Conservation (phyloP, 139 green algal genomes). For the Chlamydomonas sp. region DNA sequence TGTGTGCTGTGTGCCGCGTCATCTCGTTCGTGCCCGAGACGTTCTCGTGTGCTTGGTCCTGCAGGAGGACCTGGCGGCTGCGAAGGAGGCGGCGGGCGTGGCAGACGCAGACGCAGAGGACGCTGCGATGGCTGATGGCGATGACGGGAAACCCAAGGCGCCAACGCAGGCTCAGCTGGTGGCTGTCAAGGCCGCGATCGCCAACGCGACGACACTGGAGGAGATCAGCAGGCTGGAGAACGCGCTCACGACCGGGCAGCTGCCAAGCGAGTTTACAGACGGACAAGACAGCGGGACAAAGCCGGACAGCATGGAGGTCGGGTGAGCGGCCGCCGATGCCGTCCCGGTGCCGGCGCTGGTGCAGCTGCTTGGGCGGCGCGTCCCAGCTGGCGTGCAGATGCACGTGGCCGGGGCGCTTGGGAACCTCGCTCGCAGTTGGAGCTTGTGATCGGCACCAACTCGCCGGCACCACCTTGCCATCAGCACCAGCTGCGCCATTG, state of each 20-base stretch:
- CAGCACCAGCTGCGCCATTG: too few relatives aligned
- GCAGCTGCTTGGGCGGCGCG: too few relatives aligned
- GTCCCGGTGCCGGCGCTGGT: too few relatives aligned
- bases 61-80: slow-evolving; percentile 16
- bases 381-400: too few relatives aligned
- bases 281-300: not conserved
- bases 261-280: slow-evolving; percentile 48
- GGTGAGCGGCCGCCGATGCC: too few relatives aligned
- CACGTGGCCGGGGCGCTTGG: too few relatives aligned
- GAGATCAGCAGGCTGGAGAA: slow-evolving; percentile 79
- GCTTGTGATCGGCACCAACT: too few relatives aligned
- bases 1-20: too few relatives aligned
- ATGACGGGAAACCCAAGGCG: too few relatives aligned
- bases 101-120: slow-evolving; percentile 9
- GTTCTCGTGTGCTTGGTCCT: slow-evolving; percentile 45
- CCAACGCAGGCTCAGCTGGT: slow-evolving; percentile 71
- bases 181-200: slow-evolving; percentile 85
- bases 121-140: slow-evolving; percentile 13
- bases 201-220: slow-evolving; percentile 78
- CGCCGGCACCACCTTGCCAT: too few relatives aligned
- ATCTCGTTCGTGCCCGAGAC: too few relatives aligned
- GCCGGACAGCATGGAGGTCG: slow-evolving; percentile 7
- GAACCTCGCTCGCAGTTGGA: too few relatives aligned
- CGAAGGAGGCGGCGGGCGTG: slow-evolving; percentile 20
- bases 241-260: slow-evolving; percentile 65